Evolutionary conservation across 108 stramenopile genomes (phyloP).

Genomic region (Nitzschia putrida): DNA sequence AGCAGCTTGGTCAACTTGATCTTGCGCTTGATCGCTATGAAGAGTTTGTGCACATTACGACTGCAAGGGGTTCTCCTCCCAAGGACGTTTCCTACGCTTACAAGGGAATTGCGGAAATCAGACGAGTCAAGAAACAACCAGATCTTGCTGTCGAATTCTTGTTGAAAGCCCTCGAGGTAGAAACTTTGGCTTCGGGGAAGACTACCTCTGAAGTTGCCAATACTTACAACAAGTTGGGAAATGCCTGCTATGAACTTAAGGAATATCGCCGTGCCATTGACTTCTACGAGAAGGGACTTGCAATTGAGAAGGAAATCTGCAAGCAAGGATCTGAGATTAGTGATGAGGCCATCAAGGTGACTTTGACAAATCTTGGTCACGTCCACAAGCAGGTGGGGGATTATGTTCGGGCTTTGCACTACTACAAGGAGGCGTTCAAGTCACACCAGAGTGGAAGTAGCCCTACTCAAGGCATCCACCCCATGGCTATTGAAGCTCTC

Average conservation of each 20-base stretch:
- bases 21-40: constrained; percentile 51
- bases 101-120: constrained; percentile 63
- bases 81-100: constrained; percentile 56
- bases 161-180: constrained; percentile 28
- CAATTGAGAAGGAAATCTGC: constrained; percentile 52
- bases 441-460: constrained; percentile 29
- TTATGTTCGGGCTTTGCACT: constrained; percentile 25
- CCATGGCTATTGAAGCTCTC: constrained; percentile 42
- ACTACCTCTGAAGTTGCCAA: constrained; percentile 56
- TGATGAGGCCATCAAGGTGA: constrained; percentile 47
- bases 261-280: constrained; percentile 48
- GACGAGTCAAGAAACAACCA: constrained; percentile 30
- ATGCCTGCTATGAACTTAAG: constrained; percentile 52
- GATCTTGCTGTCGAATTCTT: constrained; percentile 11
- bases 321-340: constrained; percentile 5
- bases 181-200: constrained; percentile 37
- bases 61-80: constrained; percentile 20
- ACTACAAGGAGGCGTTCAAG: constrained; percentile 48
- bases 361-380: constrained; percentile 64
- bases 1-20: constrained; percentile 44
- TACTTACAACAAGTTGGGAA: constrained; percentile 64
- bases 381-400: constrained; percentile 45
- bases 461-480: constrained; percentile 24
- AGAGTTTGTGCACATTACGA: constrained; percentile 33
- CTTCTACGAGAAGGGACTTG: constrained; percentile 52